Conservation (phyloP, 768 basidiomycete genomes). For the Phaeolepiota aurea region DNA sequence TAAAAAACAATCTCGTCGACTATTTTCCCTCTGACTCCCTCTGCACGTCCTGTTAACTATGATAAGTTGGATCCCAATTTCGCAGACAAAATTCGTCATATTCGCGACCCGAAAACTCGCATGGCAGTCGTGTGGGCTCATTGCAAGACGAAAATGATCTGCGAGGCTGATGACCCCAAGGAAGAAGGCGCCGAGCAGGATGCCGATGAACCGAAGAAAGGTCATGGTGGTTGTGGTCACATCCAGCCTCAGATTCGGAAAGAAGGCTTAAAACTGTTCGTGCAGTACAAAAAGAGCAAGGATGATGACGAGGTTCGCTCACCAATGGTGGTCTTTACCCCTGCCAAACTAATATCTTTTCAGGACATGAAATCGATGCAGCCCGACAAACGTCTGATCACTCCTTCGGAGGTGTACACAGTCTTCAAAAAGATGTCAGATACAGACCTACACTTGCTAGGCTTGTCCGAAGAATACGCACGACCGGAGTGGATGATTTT, state of each 20-base stretch:
- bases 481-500: constrained; percentile 99
- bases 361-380: constrained; percentile 77
- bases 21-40: constrained; percentile 15
- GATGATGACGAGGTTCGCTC: constrained; percentile 84
- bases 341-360: constrained; percentile 10
- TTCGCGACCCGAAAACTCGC: constrained; percentile 78
- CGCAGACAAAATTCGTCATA: constrained; percentile 80
- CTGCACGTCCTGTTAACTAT: constrained; percentile 7
- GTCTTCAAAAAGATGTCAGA: constrained; percentile 95
- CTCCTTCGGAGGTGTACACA: constrained; percentile 84
- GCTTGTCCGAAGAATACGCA: constrained; percentile 92
- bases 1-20: constrained; percentile 16
- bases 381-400: constrained; percentile 76
- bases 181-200: constrained; percentile 73
- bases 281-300: constrained; percentile 91
- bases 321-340: constrained; percentile 1
- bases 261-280: constrained; percentile 91
- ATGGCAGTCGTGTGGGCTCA: constrained; percentile 82
- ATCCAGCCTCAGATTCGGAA: constrained; percentile 84
- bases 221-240: constrained; percentile 97
- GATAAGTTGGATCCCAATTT: constrained; percentile 79
- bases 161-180: constrained; percentile 84
- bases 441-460: constrained; percentile 79
- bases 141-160: constrained; percentile 84
- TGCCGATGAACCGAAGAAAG: constrained; percentile 70